Evolutionary conservation across 352 stramenopile genomes (phyloP).

Genomic region (Phytopythium ostracodes): DNA sequence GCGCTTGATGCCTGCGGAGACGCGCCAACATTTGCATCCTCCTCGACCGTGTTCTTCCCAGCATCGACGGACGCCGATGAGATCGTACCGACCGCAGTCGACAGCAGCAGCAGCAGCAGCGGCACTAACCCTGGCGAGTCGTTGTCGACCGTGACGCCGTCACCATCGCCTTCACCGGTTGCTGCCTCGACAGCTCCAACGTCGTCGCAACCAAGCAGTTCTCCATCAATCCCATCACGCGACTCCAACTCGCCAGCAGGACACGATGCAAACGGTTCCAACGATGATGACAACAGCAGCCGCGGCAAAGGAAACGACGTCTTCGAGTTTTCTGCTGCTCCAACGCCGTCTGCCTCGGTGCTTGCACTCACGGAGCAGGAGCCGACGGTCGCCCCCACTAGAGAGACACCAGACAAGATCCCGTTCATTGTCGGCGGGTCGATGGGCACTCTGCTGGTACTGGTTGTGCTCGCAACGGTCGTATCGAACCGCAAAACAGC

Average conservation of each 20-base stretch:
- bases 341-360: slow-evolving; percentile 1
- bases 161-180: neutral
- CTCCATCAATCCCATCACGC: neutral
- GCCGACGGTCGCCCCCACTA: neutral
- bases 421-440: neutral
- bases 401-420: neutral
- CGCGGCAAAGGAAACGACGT: neutral
- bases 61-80: too few relatives aligned
- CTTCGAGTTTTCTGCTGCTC: neutral
- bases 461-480: neutral
- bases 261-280: neutral
- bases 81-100: neutral
- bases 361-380: neutral
- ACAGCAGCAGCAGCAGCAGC: neutral
- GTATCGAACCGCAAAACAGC: neutral
- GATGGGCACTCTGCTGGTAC: neutral
- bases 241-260: neutral
- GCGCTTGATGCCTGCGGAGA: neutral
- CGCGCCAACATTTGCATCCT: neutral
- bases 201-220: neutral
- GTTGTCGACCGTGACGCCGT: neutral
- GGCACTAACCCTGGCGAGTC: neutral
- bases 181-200: neutral
- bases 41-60: neutral
- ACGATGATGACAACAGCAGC: neutral